Percentiles rank a stretch among this genome's conserved stretches.
phyloP scores from a whole-genome alignment of 495 filamentous ascomycete species.

The Pseudoneurospora amorphoporcata region DNA sequence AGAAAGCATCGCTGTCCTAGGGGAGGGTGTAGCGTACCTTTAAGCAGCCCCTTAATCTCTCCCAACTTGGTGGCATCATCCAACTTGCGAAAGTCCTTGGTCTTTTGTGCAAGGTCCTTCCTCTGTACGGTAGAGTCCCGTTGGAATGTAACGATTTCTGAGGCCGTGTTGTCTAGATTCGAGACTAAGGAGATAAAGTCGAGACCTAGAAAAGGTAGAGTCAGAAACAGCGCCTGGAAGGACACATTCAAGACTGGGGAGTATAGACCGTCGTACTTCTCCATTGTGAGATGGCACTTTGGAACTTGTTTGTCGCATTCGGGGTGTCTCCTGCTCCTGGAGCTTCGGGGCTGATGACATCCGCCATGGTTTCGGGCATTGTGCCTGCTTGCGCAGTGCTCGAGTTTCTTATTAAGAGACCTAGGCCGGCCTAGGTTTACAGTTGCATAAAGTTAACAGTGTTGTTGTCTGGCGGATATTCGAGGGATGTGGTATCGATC shows the following conservation, averaged over 20 bases:
- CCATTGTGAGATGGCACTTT: conserved; percentile 91
- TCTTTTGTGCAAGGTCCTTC: conserved; percentile 96
- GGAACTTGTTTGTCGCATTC: conserved; percentile 64
- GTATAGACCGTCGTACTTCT: conserved; percentile 52
- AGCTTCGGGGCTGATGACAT: conserved; percentile 12
- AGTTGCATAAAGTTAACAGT: not conserved
- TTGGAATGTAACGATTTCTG: conserved; percentile 86
- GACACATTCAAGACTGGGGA: not conserved
- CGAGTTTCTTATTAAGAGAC: conserved; percentile 6
- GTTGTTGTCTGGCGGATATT: conserved; percentile 8
- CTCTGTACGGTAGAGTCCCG: conserved; percentile 85
- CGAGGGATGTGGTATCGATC: conserved; percentile 4
- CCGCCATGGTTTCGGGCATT: conserved; percentile 18
- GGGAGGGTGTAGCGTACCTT: conserved; percentile 41
- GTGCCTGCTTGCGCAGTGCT: conserved; percentile 5
- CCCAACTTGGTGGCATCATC: conserved; percentile 80
- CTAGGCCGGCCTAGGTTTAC: not conserved
- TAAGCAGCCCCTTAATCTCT: conserved; percentile 83
- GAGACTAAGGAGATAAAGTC: conserved; percentile 79
- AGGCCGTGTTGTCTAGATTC: conserved; percentile 80
- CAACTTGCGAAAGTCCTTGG: conserved; percentile 92
- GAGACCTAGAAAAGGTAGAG: conserved; percentile 50
- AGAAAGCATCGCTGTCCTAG: not conserved
- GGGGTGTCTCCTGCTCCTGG: conserved; percentile 10
- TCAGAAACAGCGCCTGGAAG: not conserved